Conservation (phyloP, 2,329 filamentous ascomycete species). For the Fusarium secorum region DNA sequence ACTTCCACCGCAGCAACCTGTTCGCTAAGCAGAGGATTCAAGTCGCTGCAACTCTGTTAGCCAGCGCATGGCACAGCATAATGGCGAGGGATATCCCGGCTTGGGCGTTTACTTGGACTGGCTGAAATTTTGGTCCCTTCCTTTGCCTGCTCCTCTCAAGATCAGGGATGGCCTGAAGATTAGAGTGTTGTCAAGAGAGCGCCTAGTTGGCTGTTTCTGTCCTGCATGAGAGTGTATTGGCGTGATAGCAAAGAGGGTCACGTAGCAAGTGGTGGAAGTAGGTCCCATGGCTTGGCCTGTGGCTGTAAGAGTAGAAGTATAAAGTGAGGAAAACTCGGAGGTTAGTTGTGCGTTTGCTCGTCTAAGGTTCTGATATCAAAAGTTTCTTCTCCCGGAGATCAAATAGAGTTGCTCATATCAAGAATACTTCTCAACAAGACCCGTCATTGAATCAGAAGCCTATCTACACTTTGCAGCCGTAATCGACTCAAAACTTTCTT, state of each 20-base stretch:
- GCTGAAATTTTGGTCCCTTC: slow-evolving; percentile 16
- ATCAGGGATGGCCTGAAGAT: slow-evolving; percentile 14
- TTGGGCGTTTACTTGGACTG: slow-evolving; percentile 27
- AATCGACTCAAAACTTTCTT: not conserved
- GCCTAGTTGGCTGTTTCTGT: slow-evolving; percentile 2
- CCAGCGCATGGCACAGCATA: slow-evolving; percentile 30
- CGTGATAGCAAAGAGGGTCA: slow-evolving; percentile 10
- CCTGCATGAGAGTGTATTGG: slow-evolving; percentile 10
- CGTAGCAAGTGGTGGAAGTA: not conserved
- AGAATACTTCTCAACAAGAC: not conserved
- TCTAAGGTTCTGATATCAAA: slow-evolving; percentile 1
- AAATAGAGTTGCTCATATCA: not conserved
- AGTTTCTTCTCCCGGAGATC: not conserved
- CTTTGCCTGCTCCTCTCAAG: not conserved
- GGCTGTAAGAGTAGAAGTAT: slow-evolving; percentile 9
- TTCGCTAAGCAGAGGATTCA: slow-evolving; percentile 10
- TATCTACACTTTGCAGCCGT: not conserved
- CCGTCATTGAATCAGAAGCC: not conserved
- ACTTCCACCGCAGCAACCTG: not conserved
- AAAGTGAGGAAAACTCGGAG: slow-evolving; percentile 12
- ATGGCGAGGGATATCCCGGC: slow-evolving; percentile 10
- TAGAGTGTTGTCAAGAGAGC: not conserved
- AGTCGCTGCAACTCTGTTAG: slow-evolving; percentile 1
- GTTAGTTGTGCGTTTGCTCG: not conserved
- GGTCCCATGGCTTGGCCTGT: slow-evolving; percentile 7